Evolutionary conservation across 2,329 filamentous ascomycete species (phyloP), one percentile per base, ranked within the genome.

Genomic region (Epichloe amarillans): DNA sequence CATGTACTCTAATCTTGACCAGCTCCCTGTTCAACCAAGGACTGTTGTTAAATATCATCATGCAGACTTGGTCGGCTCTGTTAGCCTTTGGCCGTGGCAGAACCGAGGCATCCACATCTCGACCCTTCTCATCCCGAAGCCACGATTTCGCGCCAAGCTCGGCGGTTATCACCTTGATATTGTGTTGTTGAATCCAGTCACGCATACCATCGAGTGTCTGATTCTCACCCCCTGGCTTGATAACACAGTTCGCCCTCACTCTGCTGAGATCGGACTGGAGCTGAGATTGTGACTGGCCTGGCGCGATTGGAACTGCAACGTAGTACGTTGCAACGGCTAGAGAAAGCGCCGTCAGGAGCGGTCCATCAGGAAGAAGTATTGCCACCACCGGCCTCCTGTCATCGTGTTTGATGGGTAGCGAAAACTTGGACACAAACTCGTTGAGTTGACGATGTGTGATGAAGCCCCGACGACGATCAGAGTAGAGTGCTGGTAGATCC

Each of bases 261-360:
- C 37, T 36, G 6, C 47, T 42, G 2, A 58, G 50, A 44, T 58
- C 56, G 11, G 55, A 54, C 33, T 56, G 53, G 19, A 58, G 53
- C 4, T 56, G 54, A 35, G 56, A 46, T 23, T 52, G 46, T 1
- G 54, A 51, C 2, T 53, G 50, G 4, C 53, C 50, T 6, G 53
- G 53, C 38, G 56, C 53, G 26, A 57, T 52, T 1, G 55, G 56
- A 3, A 56, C 54, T 10, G 54, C 55, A 17, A 49, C 48, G 46
- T 58, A 57, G 45, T 55, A 55, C 17, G 52, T 48, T 0, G 54
- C 51, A 3, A 57, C 56, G 26, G 56, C 56, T 6, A 58, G 23
- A n/a, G 52, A 57, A 12, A 56, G 50, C 7, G 56, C 55, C 10
- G 55, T 54, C 19, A 57, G 45, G 6, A 58, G 47, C 4, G 56